phyloP scores from a whole-genome alignment of 2,329 filamentous ascomycete genomes.

The Aspergillus pseudonomiae region DNA sequence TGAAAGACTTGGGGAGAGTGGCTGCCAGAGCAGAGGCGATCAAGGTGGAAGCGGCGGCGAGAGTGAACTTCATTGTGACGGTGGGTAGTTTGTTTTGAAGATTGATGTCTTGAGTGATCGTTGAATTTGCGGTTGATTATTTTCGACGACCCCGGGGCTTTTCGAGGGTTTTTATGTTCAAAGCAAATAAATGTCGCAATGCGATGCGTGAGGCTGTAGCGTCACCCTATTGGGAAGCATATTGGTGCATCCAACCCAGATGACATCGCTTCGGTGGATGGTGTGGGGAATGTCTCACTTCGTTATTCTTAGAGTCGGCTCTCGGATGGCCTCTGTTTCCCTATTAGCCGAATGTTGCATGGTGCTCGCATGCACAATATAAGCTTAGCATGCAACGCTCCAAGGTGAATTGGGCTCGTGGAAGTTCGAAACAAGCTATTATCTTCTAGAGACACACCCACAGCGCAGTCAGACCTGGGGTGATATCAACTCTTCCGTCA shows the following conservation, averaged over 20 bases:
- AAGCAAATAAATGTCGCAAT: background rate
- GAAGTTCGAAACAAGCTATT: background rate
- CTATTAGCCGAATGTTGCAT: background rate
- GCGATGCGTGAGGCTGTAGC: background rate
- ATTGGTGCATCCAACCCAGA: background rate
- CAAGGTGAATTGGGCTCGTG: no score
- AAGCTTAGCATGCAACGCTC: background rate
- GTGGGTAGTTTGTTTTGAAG: background rate
- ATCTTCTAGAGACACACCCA: background rate
- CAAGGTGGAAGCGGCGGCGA: constrained; percentile 11
- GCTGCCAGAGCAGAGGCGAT: constrained; percentile 9
- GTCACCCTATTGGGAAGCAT: background rate
- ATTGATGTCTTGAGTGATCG: background rate
- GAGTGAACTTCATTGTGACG: constrained; percentile 13
- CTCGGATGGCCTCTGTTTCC: background rate
- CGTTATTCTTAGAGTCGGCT: background rate
- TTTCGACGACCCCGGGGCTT: background rate
- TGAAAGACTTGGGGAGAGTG: constrained; percentile 15
- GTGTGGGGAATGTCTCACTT: constrained; percentile 2
- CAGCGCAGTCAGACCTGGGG: background rate
- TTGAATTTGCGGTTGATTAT: background rate
- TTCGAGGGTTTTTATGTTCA: background rate
- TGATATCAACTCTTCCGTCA: background rate
- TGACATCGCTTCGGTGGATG: background rate
- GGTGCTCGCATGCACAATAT: background rate